Evolutionary conservation across 352 stramenopile genomes (phyloP), one percentile per base, ranked within the genome.

Genomic region (Phytopythium litorale): DNA sequence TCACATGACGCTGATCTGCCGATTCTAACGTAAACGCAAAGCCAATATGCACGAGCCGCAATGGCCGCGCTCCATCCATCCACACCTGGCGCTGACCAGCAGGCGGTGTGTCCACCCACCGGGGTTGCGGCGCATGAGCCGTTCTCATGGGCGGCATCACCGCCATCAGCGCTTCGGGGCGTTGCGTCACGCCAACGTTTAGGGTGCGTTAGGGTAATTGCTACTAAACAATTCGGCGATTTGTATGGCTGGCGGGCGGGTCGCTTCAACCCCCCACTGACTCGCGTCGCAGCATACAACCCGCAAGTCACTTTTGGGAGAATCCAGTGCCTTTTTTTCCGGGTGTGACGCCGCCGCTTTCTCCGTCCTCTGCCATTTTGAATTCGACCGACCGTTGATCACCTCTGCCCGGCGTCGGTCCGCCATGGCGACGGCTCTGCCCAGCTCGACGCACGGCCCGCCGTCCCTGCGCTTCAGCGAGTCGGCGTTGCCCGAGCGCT

Each of bases 401-500:
- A 54, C 9, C 3, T 32, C 3, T 4, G 28, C 28, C 7, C 48
- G 13, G 11, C 23, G 16, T n/a, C 23, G 7, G n/a, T 19, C 15
- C 38, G 13, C 38, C 23, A 54, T 25, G 19, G 52, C 52, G 11
- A 57, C 16, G 52, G 33, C 30, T 6, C 32, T 32, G 35, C 18
- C 28, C 52, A 57, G 52, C 52, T 46, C 52, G 19, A 57, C 3
- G 18, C 19, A 7, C 15, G 48, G 21, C 23, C 4, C 45, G 48
- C 23, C 30, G 35, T 49, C 53, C 25, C 63, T 68, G n/a, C 75
- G 80, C 40, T 75, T 73, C 49, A 89, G 78, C 53, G 77, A 83
- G 43, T 86, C 80, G 28, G 73, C 76, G 12, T 63, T 89, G 35
- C 76, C 72, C 4, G 76, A 84, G 62, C 58, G 59, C 23, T 65